Evolutionary conservation across 2,329 filamentous ascomycete genomes (phyloP).

Genomic region (Colletotrichum cordylinicola): DNA sequence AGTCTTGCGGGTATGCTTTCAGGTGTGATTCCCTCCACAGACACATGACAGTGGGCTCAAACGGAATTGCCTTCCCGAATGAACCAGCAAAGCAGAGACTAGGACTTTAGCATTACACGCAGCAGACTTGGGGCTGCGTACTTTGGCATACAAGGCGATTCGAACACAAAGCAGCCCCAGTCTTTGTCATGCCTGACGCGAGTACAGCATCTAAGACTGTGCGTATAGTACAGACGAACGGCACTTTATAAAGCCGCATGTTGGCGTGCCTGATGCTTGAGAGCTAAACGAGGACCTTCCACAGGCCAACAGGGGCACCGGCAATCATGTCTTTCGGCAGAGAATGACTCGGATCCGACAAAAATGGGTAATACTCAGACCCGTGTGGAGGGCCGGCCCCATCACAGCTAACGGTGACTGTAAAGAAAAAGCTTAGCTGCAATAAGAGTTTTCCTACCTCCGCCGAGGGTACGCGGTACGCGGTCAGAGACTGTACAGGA

Average conservation of each 20-base stretch:
- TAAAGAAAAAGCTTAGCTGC: background rate
- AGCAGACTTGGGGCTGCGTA: background rate
- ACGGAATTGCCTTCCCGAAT: background rate
- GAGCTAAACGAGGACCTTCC: background rate
- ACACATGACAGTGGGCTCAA: background rate
- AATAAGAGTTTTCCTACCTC: background rate
- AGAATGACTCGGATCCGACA: background rate
- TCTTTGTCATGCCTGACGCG: background rate
- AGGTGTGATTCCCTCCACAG: background rate
- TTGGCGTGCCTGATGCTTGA: background rate
- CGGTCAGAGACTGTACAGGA: background rate
- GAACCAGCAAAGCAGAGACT: background rate
- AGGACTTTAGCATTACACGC: background rate
- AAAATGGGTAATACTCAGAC: background rate
- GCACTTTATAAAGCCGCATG: background rate
- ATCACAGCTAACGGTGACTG: background rate
- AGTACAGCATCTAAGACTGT: background rate
- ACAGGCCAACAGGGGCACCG: background rate
- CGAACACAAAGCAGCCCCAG: background rate
- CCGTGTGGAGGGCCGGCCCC: background rate
- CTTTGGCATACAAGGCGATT: background rate
- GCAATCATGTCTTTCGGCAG: background rate
- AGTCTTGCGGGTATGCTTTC: background rate
- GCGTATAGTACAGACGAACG: background rate
- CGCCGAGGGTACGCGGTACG: background rate